A percentile compares a stretch with the other conserved stretches of the same genome.
phyloP scores from a whole-genome alignment of 176 grass and related monocot genomes.

The Carex littledalei region DNA sequence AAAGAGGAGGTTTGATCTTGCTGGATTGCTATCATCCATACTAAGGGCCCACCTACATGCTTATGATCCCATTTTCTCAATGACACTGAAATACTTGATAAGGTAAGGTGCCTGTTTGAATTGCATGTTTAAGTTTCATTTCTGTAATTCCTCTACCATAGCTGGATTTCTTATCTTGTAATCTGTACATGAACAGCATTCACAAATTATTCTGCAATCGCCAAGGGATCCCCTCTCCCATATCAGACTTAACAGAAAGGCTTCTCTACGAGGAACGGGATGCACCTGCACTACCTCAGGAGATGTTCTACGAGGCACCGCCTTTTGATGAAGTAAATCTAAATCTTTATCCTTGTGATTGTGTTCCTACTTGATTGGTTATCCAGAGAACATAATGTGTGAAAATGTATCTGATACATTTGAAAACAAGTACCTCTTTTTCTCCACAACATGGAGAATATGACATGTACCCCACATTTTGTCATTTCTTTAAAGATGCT shows the following conservation, averaged over 20 bases:
- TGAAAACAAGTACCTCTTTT: not conserved
- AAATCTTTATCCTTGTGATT: not conserved
- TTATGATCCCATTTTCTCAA: slow-evolving; percentile 91
- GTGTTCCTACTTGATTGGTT: not conserved
- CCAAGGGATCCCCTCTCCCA: slow-evolving; percentile 82
- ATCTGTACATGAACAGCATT: slow-evolving; percentile 53
- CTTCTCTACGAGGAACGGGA: slow-evolving; percentile 91
- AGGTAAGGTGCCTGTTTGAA: slow-evolving; percentile 62
- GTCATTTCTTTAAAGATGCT: not conserved
- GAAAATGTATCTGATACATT: not conserved
- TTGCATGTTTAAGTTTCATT: slow-evolving; percentile 3
- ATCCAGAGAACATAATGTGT: not conserved
- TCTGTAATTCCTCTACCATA: not conserved
- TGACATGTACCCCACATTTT: not conserved
- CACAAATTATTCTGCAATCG: slow-evolving; percentile 78
- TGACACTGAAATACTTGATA: slow-evolving; percentile 93
- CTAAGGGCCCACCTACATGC: slow-evolving; percentile 91
- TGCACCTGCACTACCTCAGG: slow-evolving; percentile 61
- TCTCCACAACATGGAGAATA: not conserved
- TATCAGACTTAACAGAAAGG: slow-evolving; percentile 77
- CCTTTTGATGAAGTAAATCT: slow-evolving; percentile 88
- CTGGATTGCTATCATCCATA: slow-evolving; percentile 81
- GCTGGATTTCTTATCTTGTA: slow-evolving; percentile 28
- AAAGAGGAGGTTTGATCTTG: slow-evolving; percentile 74
- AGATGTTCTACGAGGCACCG: slow-evolving; percentile 65